Evolutionary conservation across 169 alveolate species (phyloP), one percentile per base, ranked within the genome.

Genomic region (Eimeria zaria): DNA sequence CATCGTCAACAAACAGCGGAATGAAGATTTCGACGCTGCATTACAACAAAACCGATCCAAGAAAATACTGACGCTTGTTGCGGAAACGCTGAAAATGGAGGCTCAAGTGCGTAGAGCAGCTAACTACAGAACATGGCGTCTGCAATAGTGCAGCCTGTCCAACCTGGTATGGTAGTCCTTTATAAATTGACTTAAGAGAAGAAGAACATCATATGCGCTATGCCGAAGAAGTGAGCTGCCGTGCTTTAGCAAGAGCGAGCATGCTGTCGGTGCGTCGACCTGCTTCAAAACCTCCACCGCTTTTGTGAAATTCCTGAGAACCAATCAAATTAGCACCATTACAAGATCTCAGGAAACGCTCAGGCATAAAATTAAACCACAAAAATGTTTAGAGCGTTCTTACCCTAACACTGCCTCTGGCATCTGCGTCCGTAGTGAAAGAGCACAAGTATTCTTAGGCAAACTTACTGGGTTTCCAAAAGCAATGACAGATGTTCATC

Each of bases 241-340:
- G 89, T 93, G 96, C 3, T 73, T 67, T 55, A 93, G 94, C 76
- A 93, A 80, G 51, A 93, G 89, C 60, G 96, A 80, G 84, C 96
- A 93, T 36, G 92, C 96, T 8, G 96, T 44, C 8, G 96, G 96
- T 44, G 96, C 94, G 69, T 93, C 96, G 39, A 93, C 94, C 55
- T 53, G 78, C 96, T 93, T 93, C 89, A 93, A 20, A 46, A 80
- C 67, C 7, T 69, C 89, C 48, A 93, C 94, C 18, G 96, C 96
- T 30, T 83, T 64, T 60, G 83, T 27, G 69, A 60, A 87, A 39
- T 87, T 71, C 83, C 93, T 87, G 64, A 60, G 64, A 20, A 39
- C 11, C 44, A 20, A 6, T 58, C 24, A 6, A 78, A 44, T 7
- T 12, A 51, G 41, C 11, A 11, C 11, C 36, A 11, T n/a, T 24